Evolutionary conservation across 2,329 filamentous ascomycete species (phyloP).

Genomic region (Aspergillus sp.): DNA sequence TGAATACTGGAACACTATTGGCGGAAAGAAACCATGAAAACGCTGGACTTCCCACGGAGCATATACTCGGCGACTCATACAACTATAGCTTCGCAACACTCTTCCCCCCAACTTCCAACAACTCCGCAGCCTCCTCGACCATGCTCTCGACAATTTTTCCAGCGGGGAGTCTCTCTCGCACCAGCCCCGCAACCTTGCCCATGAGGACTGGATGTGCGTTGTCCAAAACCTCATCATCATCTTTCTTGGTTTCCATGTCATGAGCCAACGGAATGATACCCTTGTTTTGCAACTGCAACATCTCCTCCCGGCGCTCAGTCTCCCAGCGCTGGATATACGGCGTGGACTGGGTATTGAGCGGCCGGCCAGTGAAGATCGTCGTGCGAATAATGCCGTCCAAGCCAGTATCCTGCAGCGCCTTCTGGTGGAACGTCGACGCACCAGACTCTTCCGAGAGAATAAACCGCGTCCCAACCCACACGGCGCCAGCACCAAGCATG

Average conservation of each 20-base stretch:
- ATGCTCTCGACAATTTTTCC: conserved; percentile 94
- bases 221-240: conserved; percentile 85
- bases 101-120: conserved; percentile 48
- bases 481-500: conserved; percentile 86
- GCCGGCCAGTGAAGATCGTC: conserved; percentile 81
- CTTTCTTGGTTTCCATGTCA: conserved; percentile 78
- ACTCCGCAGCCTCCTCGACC: conserved; percentile 73
- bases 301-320: conserved; percentile 82
- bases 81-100: conserved; percentile 1
- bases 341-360: not conserved
- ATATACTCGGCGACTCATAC: not conserved
- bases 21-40: too few relatives aligned
- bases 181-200: conserved; percentile 93
- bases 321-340: conserved; percentile 93
- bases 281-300: conserved; percentile 86
- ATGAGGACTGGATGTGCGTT: conserved; percentile 89
- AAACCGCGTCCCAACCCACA: conserved; percentile 97
- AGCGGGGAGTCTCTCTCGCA: conserved; percentile 87
- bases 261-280: conserved; percentile 91
- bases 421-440: conserved; percentile 89
- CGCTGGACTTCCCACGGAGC: too few relatives aligned
- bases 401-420: conserved; percentile 84
- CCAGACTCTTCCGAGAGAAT: conserved; percentile 92
- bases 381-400: conserved; percentile 97
- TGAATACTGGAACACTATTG: too few relatives aligned